These are phyloP conservation scores for Babesia caballi DNA, from an alignment of 169 alveolate genomes.

Conservation along the genomic window DNA sequence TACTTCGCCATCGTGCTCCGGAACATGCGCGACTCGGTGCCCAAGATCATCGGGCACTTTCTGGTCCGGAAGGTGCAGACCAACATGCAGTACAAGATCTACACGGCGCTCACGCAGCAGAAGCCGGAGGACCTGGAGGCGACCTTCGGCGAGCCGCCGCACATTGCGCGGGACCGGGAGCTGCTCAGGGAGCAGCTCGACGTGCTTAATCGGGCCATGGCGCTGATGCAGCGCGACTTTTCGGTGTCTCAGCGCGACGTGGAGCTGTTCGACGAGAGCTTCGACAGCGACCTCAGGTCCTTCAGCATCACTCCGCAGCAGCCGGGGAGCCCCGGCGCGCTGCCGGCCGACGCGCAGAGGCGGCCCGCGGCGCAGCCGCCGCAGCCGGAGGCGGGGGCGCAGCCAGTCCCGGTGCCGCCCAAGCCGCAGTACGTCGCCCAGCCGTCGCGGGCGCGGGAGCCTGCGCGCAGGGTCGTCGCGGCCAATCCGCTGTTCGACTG, in stretches of 20 bases:
- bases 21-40: slow-evolving; percentile 94
- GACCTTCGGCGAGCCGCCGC: slow-evolving; percentile 80
- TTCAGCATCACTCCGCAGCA: slow-evolving; percentile 25
- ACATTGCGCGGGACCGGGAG: slow-evolving; percentile 79
- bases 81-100: slow-evolving; percentile 71
- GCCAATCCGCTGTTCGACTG: slow-evolving; percentile 31
- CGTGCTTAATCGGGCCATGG: slow-evolving; percentile 78
- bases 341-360: background rate
- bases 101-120: slow-evolving; percentile 70
- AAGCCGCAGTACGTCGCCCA: background rate
- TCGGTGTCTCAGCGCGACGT: slow-evolving; percentile 14
- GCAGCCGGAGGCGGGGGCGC: background rate
- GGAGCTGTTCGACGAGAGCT: slow-evolving; percentile 41
- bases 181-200: slow-evolving; percentile 69
- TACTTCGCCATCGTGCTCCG: slow-evolving; percentile 93
- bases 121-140: slow-evolving; percentile 54
- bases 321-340: background rate
- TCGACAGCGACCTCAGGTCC: slow-evolving; percentile 35
- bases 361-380: background rate
- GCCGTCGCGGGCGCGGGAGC: slow-evolving; percentile 5
- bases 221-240: slow-evolving; percentile 73
- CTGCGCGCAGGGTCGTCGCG: slow-evolving; percentile 9
- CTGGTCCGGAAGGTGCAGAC: slow-evolving; percentile 75
- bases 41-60: slow-evolving; percentile 94
- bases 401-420: background rate